These are phyloP conservation scores for Tetrapisispora fleetii DNA, from an alignment of 805 yeast species.

Conservation along the genomic window DNA sequence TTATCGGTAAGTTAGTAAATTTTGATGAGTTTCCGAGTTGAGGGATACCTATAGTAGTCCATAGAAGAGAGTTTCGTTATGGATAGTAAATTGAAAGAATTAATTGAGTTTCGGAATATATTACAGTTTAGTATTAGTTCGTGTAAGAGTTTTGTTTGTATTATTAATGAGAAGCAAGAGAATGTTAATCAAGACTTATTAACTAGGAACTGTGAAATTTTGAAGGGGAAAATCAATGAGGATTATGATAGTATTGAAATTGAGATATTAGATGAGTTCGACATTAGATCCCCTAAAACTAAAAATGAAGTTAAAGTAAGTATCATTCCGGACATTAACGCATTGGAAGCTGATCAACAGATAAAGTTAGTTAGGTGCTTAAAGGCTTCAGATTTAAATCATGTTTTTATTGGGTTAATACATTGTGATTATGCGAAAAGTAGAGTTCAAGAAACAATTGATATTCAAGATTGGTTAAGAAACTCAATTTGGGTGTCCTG, in stretches of 20 bases:
- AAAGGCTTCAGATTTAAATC: neutral
- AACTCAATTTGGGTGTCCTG: constrained; percentile 33
- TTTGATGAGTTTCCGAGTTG: no score
- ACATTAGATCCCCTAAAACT: neutral
- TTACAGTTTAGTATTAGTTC: constrained; percentile 13
- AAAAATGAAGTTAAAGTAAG: neutral
- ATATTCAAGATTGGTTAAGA: constrained; percentile 28
- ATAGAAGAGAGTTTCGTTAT: neutral
- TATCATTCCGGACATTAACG: constrained; percentile 14
- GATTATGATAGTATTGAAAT: neutral
- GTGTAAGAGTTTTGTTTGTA: constrained; percentile 13
- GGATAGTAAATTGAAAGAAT: neutral
- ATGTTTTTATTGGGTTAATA: constrained; percentile 9
- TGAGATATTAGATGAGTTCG: neutral
- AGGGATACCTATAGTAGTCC: neutral
- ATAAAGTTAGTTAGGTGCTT: constrained; percentile 5
- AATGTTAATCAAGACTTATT: neutral
- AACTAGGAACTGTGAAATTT: neutral
- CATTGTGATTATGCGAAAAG: constrained; percentile 2
- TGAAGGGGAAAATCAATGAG: neutral
- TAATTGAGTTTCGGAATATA: constrained; percentile 4
- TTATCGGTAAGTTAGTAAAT: no score
- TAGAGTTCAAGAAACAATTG: neutral
- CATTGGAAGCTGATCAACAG: constrained; percentile 9
- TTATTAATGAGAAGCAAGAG: constrained; percentile 6